Conservation (phyloP, 2,329 filamentous ascomycete species). For the Leptographium radiaticola region DNA sequence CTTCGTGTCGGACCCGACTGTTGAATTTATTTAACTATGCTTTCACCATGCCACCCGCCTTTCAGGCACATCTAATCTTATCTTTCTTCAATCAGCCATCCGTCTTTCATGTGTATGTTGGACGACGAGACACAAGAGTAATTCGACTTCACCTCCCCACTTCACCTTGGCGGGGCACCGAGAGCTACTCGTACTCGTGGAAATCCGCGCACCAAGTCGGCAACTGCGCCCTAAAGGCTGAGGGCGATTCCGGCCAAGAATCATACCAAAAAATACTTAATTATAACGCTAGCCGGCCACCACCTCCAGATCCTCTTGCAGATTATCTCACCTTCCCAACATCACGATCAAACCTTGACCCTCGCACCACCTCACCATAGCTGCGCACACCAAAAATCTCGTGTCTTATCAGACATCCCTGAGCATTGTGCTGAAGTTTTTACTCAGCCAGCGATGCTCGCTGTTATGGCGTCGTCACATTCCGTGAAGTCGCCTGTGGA, state of each 20-base stretch:
- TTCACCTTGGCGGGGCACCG: constrained; percentile 8
- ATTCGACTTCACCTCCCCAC: neutral
- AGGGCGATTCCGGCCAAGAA: constrained; percentile 10
- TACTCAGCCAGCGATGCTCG: constrained; percentile 7
- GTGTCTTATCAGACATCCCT: neutral
- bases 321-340: constrained; percentile 4
- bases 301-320: constrained; percentile 6
- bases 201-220: constrained; percentile 11
- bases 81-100: neutral
- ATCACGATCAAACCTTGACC: neutral
- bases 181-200: constrained; percentile 2
- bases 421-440: neutral
- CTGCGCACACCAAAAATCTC: neutral
- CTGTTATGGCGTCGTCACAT: constrained; percentile 7
- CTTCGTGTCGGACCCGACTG: neutral
- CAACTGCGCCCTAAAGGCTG: constrained; percentile 7
- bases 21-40: too few relatives aligned
- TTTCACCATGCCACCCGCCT: neutral
- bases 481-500: constrained; percentile 3
- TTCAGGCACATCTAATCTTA: neutral
- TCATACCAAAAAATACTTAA: constrained; percentile 9
- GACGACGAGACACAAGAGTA: neutral
- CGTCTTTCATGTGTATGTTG: neutral
- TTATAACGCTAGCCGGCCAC: constrained; percentile 8
- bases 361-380: neutral